Evolutionary conservation across 148 eudicot genomes (phyloP), one percentile per base, ranked within the genome.

Genomic region (Cornus kousa): DNA sequence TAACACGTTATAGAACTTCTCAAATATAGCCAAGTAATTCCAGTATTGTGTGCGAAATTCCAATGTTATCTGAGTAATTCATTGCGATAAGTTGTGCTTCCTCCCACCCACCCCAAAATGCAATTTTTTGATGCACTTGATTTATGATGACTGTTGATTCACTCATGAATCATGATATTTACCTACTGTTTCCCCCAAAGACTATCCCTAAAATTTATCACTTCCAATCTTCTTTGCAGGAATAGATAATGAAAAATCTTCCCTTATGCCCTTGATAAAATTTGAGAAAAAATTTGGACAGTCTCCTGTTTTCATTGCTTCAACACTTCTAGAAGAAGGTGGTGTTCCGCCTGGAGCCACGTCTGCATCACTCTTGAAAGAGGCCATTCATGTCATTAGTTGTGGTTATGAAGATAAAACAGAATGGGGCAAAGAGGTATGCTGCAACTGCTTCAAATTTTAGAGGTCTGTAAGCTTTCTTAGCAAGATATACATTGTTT

Each of bases 391-490:
- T 80, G 92, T 91, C 72, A 91, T 91, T 70, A 87, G 92, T 81
- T 91, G 94, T 82, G 94, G 94, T 74, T 91, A 91, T 13, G 94
- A 91, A 82, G 92, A 87, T 68, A 91, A 91, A 82, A 86, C 94
- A 3, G 94, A 91, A 67, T 91, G 94, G 94, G 94, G 94, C 80
- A 91, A 89, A 91, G 94, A 91, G 92, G 94, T 91, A 84, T 28
- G 73, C 46, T 32, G 40, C n/a, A 20, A 13, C 70, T 78, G 67
- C 74, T 43, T 67, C 28, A 16, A 46, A 16, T 60, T 68, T 35
- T 59, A 46, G 37, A 55, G 39, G 3, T 75, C 28, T 70, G 20
- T 72, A 3, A 33, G 60, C 14, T 37, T 16, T 62, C 24, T 35
- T 60, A 5, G 5, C 50, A 32, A 6, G 37, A 24, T 46, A 20